Percentiles rank a stretch among this genome's conserved stretches.
phyloP scores from a whole-genome alignment of 768 basidiomycete genomes.

The Neoboletus brunneissimus region DNA sequence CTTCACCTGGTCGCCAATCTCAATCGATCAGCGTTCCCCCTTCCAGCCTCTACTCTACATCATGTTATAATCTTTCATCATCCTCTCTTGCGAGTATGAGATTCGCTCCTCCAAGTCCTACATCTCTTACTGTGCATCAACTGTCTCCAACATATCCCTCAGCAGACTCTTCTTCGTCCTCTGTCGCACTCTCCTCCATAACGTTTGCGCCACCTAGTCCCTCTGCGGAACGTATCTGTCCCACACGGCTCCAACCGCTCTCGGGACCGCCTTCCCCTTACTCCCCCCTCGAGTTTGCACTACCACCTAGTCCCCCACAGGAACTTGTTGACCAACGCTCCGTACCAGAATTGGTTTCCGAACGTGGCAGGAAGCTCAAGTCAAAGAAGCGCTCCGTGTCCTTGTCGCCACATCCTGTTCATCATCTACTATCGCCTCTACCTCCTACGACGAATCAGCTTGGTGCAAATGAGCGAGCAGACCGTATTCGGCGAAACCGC shows the following conservation, averaged over 20 bases:
- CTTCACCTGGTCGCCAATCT: constrained; percentile 14
- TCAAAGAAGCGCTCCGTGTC: constrained; percentile 29
- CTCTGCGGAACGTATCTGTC: constrained; percentile 9
- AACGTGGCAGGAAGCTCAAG: constrained; percentile 26
- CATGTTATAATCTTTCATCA: constrained; percentile 17
- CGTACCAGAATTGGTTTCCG: constrained; percentile 46
- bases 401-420: constrained; percentile 25
- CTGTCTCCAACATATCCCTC: constrained; percentile 9
- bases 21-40: constrained; percentile 20
- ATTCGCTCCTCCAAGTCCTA: constrained; percentile 33
- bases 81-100: constrained; percentile 31
- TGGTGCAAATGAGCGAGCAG: constrained; percentile 61
- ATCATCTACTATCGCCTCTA: constrained; percentile 23
- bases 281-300: constrained; percentile 32
- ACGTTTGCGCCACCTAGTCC: constrained; percentile 30
- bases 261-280: constrained; percentile 28
- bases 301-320: constrained; percentile 13
- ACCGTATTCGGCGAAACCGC: constrained; percentile 67
- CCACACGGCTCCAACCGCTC: constrained; percentile 11
- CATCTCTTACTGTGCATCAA: neutral
- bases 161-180: constrained; percentile 13
- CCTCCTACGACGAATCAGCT: constrained; percentile 72
- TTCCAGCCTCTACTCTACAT: constrained; percentile 18
- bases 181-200: constrained; percentile 28
- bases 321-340: constrained; percentile 36